phyloP scores from a whole-genome alignment of 2,329 filamentous ascomycete species.

The Monosporascus sp. region DNA sequence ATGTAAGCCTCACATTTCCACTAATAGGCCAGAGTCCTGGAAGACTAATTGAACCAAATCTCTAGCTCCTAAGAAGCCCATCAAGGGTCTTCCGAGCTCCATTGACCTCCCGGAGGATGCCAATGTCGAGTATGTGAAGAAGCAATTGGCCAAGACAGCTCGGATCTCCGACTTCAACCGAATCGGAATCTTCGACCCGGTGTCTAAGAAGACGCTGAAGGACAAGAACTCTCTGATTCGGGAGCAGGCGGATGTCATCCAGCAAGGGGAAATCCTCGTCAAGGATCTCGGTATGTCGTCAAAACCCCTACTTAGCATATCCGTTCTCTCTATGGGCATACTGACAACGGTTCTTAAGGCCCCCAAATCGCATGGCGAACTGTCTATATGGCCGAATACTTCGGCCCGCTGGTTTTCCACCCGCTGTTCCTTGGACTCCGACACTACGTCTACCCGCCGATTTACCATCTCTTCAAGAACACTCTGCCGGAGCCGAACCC shows the following conservation, averaged over 20 bases:
- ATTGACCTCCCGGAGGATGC: conserved; percentile 44
- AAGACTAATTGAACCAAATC: background rate
- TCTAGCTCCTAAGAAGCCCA: conserved; percentile 42
- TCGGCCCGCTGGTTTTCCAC: conserved; percentile 87
- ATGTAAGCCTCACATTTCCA: conserved; percentile 21
- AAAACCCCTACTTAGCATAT: background rate
- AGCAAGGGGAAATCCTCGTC: conserved; percentile 62
- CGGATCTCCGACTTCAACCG: conserved; percentile 54
- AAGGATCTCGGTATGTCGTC: conserved; percentile 77
- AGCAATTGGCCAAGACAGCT: conserved; percentile 44
- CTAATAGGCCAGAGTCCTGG: background rate
- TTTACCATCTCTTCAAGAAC: conserved; percentile 38
- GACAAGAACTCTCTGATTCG: conserved; percentile 51
- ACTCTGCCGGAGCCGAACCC: conserved; percentile 34
- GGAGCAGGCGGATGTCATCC: conserved; percentile 43
- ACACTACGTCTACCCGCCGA: conserved; percentile 61
- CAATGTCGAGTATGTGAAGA: conserved; percentile 58
- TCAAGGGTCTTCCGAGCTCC: conserved; percentile 49
- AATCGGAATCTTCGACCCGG: conserved; percentile 56
- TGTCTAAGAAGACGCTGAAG: conserved; percentile 58
- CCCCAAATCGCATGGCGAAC: conserved; percentile 87
- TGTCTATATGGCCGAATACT: conserved; percentile 92
- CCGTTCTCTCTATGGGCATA: conserved; percentile 1
- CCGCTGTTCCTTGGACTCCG: conserved; percentile 66
- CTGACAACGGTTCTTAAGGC: conserved; percentile 45